phyloP scores from a whole-genome alignment of 1,284 basidiomycete species.

The Ceratobasidium sp. region DNA sequence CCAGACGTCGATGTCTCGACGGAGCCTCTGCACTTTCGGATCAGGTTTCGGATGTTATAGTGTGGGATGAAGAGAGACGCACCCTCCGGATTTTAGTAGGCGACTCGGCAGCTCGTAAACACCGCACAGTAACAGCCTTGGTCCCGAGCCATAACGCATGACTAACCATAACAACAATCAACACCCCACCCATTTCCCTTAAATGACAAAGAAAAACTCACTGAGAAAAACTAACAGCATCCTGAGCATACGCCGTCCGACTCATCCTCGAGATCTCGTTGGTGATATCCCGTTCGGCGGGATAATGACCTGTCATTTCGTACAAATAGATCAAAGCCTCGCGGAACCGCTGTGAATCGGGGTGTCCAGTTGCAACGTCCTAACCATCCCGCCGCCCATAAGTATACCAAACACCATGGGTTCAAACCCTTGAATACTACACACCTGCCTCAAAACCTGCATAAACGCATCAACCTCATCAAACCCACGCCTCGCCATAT shows the following conservation, averaged over 20 bases:
- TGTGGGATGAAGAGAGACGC: background rate
- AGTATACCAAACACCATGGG: too few species aligned
- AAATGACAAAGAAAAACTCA: too few species aligned
- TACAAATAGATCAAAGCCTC: constrained; percentile 42
- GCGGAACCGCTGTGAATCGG: constrained; percentile 26
- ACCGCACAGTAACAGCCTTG: constrained; percentile 31
- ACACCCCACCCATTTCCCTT: too few species aligned
- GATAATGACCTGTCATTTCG: constrained; percentile 41
- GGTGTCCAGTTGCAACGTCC: constrained; percentile 39
- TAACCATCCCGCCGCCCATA: background rate
- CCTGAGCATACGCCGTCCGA: constrained; percentile 36
- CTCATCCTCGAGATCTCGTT: constrained; percentile 40
- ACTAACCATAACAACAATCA: background rate
- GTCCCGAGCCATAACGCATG: constrained; percentile 29
- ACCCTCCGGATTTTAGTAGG: constrained; percentile 38
- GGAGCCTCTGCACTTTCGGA: constrained; percentile 11
- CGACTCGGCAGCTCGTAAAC: constrained; percentile 33
- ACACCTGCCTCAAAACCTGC: constrained; percentile 36
- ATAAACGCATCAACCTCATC: constrained; percentile 41
- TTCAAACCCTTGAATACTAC: background rate
- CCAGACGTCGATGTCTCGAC: constrained; percentile 34
- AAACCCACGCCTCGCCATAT: constrained; percentile 13
- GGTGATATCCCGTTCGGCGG: constrained; percentile 42
- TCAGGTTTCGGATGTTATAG: background rate
- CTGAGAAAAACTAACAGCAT: constrained; percentile 41